Percentiles rank a stretch among this genome's conserved stretches.
These are phyloP conservation scores for Aureobasidium melanogenum DNA, from an alignment of 2,329 filamentous ascomycete genomes.

Conservation along the genomic window DNA sequence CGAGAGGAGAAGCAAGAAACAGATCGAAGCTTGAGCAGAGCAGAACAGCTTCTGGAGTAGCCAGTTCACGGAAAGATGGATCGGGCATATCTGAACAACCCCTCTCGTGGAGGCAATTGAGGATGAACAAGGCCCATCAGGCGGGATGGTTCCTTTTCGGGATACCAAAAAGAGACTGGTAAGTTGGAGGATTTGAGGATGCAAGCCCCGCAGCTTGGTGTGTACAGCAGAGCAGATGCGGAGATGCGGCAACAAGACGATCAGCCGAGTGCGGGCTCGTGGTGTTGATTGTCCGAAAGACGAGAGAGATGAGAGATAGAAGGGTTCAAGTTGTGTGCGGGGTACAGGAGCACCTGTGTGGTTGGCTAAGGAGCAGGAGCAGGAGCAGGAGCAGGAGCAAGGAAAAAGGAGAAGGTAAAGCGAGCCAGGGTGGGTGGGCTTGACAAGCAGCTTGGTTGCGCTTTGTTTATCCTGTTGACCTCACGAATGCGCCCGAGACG, in stretches of 20 bases:
- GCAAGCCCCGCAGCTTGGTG: constrained; percentile 10
- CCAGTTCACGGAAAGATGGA: not conserved
- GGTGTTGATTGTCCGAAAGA: constrained; percentile 4
- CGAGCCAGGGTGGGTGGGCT: not conserved
- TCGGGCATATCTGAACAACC: not conserved
- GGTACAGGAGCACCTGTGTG: not conserved
- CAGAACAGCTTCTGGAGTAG: not conserved
- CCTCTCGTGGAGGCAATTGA: not conserved
- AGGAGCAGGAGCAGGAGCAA: not conserved
- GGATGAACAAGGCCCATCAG: not conserved
- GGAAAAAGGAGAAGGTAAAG: not conserved
- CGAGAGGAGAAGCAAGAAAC: not conserved
- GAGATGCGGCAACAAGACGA: not conserved
- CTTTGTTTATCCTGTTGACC: not conserved
- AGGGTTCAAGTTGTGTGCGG: not conserved
- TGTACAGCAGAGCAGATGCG: not conserved
- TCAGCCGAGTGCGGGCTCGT: not conserved
- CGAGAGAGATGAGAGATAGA: not conserved
- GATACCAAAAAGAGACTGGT: not conserved
- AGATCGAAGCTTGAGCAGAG: not conserved
- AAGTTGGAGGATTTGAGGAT: not conserved
- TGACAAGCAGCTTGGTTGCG: not conserved
- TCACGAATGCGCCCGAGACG: not conserved
- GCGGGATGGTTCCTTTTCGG: not conserved
- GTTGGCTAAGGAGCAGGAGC: not conserved